Percentiles rank a stretch among this genome's conserved stretches.
These are phyloP conservation scores for Podospora pseudocomata DNA, from an alignment of 495 filamentous ascomycete species.

Conservation along the genomic window DNA sequence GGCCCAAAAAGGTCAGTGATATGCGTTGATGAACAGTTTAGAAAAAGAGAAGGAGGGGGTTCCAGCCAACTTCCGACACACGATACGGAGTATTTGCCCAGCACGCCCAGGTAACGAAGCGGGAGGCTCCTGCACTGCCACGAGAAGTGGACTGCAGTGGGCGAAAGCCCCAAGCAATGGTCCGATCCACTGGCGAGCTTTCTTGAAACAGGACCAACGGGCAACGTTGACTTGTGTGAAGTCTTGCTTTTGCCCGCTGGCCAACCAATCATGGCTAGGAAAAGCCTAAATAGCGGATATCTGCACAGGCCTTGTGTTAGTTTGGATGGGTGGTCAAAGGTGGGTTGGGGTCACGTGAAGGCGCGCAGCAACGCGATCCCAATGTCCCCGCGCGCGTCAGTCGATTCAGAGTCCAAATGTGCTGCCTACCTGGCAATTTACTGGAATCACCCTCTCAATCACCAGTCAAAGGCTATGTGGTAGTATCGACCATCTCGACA, in stretches of 20 bases:
- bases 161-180: not conserved
- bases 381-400: constrained; percentile 20
- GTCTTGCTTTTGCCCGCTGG: not conserved
- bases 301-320: not conserved
- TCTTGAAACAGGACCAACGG: constrained; percentile 1
- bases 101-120: not conserved
- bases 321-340: not conserved
- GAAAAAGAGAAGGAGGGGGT: not conserved
- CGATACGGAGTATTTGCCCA: not conserved
- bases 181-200: not conserved
- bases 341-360: not conserved
- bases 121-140: not conserved
- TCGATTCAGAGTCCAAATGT: not conserved
- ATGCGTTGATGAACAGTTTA: not conserved
- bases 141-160: not conserved
- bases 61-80: too few relatives aligned
- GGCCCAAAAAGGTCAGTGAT: not conserved
- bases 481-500: constrained; percentile 11
- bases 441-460: not conserved
- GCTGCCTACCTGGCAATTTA: not conserved
- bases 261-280: not conserved
- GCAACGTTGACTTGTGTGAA: not conserved
- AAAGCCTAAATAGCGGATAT: not conserved
- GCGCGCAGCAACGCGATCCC: constrained; percentile 12
- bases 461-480: not conserved